Evolutionary conservation across 805 yeast genomes (phyloP), one percentile per base, ranked within the genome.

Genomic region (Tetrapisispora iriomotensis): DNA sequence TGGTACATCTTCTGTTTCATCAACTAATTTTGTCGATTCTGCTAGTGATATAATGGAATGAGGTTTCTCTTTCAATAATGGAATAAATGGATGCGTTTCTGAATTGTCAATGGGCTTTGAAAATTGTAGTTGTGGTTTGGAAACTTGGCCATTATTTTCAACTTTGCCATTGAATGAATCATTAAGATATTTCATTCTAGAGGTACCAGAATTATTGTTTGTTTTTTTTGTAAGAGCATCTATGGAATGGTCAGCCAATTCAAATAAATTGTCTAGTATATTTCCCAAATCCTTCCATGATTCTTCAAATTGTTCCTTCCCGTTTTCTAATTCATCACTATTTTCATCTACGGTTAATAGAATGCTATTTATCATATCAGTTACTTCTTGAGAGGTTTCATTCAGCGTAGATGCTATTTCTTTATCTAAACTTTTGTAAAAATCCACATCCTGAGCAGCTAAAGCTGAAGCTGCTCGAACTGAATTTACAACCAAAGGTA

Each of bases 361-460:
- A 22, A 79, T 44, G 8, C 58, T 58, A 47, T 76, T 75, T 34
- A 78, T 65, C 36, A 75, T 45, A 1, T 55, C 59, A 20, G 75
- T 53, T 6, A 82, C 40, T 17, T 65, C 58, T 13, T 59, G 54
- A 4, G 77, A 67, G 0, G 72, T 53, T 1, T 48, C 46, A 8
- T 66, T 66, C 35, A 78, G 55, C 12, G 67, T 53, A 0, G 52
- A 45, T 8, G 68, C 60, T 12, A 78, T 53, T 1, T 57, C 52
- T 3, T 64, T 50, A 50, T 84, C 90, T 10, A 85, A 53, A 34
- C 83, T 75, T 34, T 70, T 66, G 58, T 77, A 75, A 52, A 88
- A 92, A 23, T 71, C 74, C n/a, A 87, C 70, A 64, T 90, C 97
- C 40, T 82, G 82, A 0, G 85, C 75, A 2, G 83, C 82, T 31